Evolutionary conservation across 2,329 filamentous ascomycete genomes (phyloP).

Genomic region (Pseudocercospora eumusae): DNA sequence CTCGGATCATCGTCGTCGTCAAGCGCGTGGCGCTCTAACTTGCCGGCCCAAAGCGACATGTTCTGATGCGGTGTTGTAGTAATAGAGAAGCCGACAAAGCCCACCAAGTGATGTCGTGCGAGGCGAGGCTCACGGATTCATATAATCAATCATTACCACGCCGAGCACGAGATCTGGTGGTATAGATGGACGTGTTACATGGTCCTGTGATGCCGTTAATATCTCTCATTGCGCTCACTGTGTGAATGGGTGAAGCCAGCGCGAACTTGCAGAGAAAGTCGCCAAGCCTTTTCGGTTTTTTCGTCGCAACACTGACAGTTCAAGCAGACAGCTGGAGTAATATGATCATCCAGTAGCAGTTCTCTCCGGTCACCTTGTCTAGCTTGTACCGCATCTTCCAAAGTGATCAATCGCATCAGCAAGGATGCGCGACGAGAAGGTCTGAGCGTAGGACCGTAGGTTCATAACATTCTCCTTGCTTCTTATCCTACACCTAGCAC

Average conservation of each 20-base stretch:
- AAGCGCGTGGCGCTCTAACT: background rate
- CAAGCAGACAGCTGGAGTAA: no score
- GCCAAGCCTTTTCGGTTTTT: conserved; percentile 1
- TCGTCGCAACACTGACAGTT: no score
- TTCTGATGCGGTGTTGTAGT: background rate
- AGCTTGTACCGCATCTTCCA: background rate
- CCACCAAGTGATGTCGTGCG: background rate
- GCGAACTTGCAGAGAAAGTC: background rate
- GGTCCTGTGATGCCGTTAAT: background rate
- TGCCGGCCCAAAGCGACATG: background rate
- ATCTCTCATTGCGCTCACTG: no score
- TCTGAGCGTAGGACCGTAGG: conserved; percentile 3
- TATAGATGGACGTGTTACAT: background rate
- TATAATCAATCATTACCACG: background rate
- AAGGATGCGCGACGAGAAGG: background rate
- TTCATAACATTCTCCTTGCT: background rate
- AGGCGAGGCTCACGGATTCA: background rate
- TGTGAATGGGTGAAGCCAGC: background rate
- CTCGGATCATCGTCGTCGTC: background rate
- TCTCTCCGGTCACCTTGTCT: no score
- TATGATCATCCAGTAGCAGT: no score
- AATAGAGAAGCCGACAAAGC: background rate
- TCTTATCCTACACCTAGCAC: background rate
- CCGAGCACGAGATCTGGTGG: no score
- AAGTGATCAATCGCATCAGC: background rate